Evolutionary conservation across 2,329 filamentous ascomycete genomes (phyloP).

Genomic region (Gnomoniopsis smithogilvyi): DNA sequence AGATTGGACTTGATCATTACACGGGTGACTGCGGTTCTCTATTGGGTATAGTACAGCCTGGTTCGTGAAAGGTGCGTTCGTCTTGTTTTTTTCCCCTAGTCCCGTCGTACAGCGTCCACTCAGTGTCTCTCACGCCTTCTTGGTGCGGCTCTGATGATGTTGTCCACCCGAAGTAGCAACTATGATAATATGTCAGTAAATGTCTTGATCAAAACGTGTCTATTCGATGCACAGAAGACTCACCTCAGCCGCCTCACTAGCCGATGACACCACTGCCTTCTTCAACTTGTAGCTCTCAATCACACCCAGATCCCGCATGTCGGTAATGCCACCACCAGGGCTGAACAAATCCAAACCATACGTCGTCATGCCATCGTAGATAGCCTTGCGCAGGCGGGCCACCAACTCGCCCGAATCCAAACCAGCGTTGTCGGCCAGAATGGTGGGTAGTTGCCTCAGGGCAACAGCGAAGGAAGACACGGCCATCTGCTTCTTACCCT

Average conservation of each 20-base stretch:
- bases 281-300: constrained; percentile 99
- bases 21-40: constrained; percentile 16
- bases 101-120: constrained; percentile 18
- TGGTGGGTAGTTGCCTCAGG: constrained; percentile 89
- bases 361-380: constrained; percentile 91
- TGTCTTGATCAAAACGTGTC: constrained; percentile 22
- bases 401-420: constrained; percentile 94
- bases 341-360: constrained; percentile 87
- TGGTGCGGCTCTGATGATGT: constrained; percentile 94
- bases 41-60: constrained; percentile 20
- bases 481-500: constrained; percentile 94
- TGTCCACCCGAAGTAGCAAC: constrained; percentile 90
- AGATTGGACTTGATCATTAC: constrained; percentile 13
- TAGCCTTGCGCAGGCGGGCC: constrained; percentile 83
- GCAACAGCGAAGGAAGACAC: constrained; percentile 87
- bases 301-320: constrained; percentile 94
- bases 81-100: neutral
- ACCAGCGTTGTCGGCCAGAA: constrained; percentile 95
- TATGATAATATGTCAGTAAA: constrained; percentile 31
- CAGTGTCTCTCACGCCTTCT: constrained; percentile 75
- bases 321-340: constrained; percentile 86
- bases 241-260: constrained; percentile 95
- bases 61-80: constrained; percentile 4
- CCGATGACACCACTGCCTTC: constrained; percentile 93
- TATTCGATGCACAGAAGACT: constrained; percentile 29